phyloP scores from a whole-genome alignment of 2,329 filamentous ascomycete genomes.

The Ophiocordyceps camponoti-saundersi region DNA sequence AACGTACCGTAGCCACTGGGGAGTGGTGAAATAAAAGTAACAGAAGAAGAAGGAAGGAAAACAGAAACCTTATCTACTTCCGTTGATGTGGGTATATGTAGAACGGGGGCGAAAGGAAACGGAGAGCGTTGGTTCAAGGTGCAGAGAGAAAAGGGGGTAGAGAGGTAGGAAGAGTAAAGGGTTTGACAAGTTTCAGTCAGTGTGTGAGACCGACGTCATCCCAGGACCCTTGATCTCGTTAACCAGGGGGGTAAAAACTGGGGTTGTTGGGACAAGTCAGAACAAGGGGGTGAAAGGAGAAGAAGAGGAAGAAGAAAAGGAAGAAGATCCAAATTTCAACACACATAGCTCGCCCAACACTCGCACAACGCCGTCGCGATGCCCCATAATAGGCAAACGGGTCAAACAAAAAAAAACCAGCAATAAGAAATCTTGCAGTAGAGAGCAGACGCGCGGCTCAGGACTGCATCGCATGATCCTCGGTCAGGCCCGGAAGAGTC shows the following conservation, averaged over 20 bases:
- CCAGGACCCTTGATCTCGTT: background rate
- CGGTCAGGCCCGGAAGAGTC: constrained; percentile 24
- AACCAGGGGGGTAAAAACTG: background rate
- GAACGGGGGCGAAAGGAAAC: too few relatives aligned
- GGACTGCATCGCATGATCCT: constrained; percentile 23
- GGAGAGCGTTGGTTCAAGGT: too few relatives aligned
- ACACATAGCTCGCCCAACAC: background rate
- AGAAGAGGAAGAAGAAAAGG: background rate
- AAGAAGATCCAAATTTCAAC: background rate
- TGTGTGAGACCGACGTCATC: background rate
- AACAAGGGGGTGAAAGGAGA: background rate
- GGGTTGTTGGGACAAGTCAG: too few relatives aligned
- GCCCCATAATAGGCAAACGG: background rate
- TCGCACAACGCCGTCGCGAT: constrained; percentile 3
- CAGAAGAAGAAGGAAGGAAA: background rate
- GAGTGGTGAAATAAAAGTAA: background rate
- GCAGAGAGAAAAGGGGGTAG: too few relatives aligned
- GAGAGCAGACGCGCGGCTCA: background rate
- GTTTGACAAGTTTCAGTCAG: background rate
- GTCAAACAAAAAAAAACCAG: background rate
- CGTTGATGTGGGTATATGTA: background rate
- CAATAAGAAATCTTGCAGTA: background rate
- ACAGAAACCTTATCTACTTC: background rate
- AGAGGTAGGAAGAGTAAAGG: background rate
- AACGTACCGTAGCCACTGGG: too few relatives aligned